Percentiles rank a stretch among this genome's conserved stretches.
phyloP scores from a whole-genome alignment of 1,284 basidiomycete species.

The Boletus mariae region DNA sequence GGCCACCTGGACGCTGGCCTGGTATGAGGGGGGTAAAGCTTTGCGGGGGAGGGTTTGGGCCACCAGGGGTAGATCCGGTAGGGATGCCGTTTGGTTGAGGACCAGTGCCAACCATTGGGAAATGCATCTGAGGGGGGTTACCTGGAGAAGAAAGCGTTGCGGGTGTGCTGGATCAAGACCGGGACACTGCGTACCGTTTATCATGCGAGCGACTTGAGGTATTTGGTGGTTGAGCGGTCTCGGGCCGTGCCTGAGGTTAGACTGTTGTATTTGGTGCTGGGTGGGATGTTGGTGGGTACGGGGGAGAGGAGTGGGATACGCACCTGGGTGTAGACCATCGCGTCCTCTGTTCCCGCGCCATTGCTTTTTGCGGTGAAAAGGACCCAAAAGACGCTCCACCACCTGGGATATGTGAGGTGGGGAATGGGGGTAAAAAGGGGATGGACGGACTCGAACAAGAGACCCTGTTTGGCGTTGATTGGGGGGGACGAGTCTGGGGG shows the following conservation, averaged over 20 bases:
- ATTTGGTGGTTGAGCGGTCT: constrained; percentile 32
- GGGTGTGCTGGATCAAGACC: constrained; percentile 28
- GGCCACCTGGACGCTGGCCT: constrained; percentile 32
- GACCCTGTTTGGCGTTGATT: constrained; percentile 76
- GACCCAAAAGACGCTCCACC: constrained; percentile 87
- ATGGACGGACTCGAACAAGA: constrained; percentile 72
- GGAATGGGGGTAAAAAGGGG: background rate
- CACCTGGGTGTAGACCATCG: constrained; percentile 68
- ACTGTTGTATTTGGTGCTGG: constrained; percentile 40
- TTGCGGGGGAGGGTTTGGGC: constrained; percentile 24
- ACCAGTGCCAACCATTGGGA: constrained; percentile 27
- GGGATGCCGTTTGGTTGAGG: constrained; percentile 44
- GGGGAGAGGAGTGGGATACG: constrained; percentile 22
- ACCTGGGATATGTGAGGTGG: constrained; percentile 41
- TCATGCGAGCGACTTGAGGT: constrained; percentile 24
- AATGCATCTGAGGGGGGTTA: constrained; percentile 33
- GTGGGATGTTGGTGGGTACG: constrained; percentile 10
- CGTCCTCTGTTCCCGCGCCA: constrained; percentile 59
- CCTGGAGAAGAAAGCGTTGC: constrained; percentile 23
- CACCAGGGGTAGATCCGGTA: constrained; percentile 29
- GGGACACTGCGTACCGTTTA: constrained; percentile 33
- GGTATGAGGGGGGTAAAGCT: constrained; percentile 26
- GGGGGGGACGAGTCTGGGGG: constrained; percentile 58
- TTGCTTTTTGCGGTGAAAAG: constrained; percentile 74
- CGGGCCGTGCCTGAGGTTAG: constrained; percentile 29